Base-by-base conservation (phyloP, 305 asterid genomes). In the Fraxinus xanthoxyloides region DNA sequence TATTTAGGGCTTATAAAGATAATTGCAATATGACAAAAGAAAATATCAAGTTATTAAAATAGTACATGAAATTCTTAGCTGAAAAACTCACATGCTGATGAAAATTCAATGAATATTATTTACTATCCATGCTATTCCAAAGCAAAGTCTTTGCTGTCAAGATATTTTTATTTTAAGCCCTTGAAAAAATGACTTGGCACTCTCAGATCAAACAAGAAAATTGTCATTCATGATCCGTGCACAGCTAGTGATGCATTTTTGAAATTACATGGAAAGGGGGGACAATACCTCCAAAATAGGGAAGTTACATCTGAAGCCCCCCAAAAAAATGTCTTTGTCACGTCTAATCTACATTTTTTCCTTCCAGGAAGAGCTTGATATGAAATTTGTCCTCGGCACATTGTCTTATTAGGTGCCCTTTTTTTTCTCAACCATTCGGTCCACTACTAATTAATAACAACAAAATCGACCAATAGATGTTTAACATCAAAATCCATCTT, bases 281-380 rank as follows among this genome's bases (percentile, higher is more conserved):
- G 80, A n/a, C 85, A 81, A 51, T 80, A 80, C 82, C 56, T 24
- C 80, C 10, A 81, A 80, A 81, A 84, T 48, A 43, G 35, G 80
- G 81, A 83, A 81, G 78, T 65, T 79, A 83, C 38, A 28, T 56
- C n/a, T 43, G 83, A 89, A 87, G 85, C 77, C 81, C 79, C 79
- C 74, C 40, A 2, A 38, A 13, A 43, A 43, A 80, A 12, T 65
- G 85, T 84, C 54, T 74, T 46, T 36, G 35, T 80, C 88, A 84
- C 78, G 63, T 80, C 84, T 5, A 32, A 43, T 72, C 51, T 15
- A 56, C 78, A 54, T 69, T 76, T 76, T 67, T 56, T 46, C 79
- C 36, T 65, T 26, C 79, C 76, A 76, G 80, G 70, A 84, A 76
- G 70, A 74, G 76, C 81, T 80, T 24, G 17, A 72, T 80, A 80